Evolutionary conservation across 139 green algal species (phyloP), one percentile per base, ranked within the genome.

Genomic region (Chlorella vulgaris): DNA sequence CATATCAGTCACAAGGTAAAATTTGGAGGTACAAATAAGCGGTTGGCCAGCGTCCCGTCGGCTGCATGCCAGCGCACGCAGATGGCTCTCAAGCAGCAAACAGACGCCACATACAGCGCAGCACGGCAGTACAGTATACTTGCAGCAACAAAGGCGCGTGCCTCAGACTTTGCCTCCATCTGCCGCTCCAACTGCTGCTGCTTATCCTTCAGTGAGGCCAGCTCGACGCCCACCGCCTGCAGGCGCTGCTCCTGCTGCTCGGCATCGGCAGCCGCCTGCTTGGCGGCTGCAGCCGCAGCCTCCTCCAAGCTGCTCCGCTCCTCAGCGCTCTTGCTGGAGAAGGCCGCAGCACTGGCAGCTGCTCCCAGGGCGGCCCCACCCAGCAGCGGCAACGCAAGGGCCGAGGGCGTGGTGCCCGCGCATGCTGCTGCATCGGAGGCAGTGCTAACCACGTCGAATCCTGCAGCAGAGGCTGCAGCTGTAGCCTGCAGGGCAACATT

Each of bases 321-420:
- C 4, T 39, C 69, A 42, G 3, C 43, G 18, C n/a, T 43, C 43
- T 62, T 39, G 69, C 39, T 33, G 29, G 73, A 63, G 29, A 79
- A 7, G 8, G 29, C 51, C 26, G 73, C 73, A 0, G 73, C 73
- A 7, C 51, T 35, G 3, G 73, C 36, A 13, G 73, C 73, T 4
- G 73, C 73, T 26, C 73, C 73, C 73, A 79, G 35, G 4, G 38
- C 73, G 0, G 71, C 71, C 0, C 71, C 50, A 50, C 71, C 71
- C 71, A 78, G 51, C 19, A 50, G 21, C 18, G 71, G 71, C 71
- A 78, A 50, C 3, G 51, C 70, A 6, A 65, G 21, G 35, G 67
- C 73, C 35, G 29, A 50, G 24, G 53, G n/a, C n/a, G n/a, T 35
- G 22, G 55, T n/a, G 55, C 55, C 55, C 5, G 55, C n/a, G 55